These are phyloP conservation scores for Aquilaria yunnanensis DNA, from an alignment of 345 rosid genomes.

Conservation along the genomic window DNA sequence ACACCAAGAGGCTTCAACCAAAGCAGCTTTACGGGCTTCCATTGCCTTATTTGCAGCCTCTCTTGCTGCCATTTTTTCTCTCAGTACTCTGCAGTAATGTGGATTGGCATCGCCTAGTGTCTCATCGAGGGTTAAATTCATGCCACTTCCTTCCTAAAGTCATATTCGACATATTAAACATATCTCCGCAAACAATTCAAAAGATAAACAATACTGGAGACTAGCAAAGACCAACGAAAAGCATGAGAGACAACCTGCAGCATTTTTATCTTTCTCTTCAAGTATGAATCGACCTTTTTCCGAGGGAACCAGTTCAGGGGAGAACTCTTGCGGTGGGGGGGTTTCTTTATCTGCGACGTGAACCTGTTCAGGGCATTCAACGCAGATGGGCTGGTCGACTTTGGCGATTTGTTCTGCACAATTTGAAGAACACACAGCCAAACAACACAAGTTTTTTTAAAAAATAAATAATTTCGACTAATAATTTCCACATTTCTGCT, in stretches of 20 bases:
- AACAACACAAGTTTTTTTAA: neutral
- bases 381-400: slow-evolving; percentile 40
- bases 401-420: slow-evolving; percentile 53
- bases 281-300: slow-evolving; percentile 70
- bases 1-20: slow-evolving; percentile 96
- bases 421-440: slow-evolving; percentile 2
- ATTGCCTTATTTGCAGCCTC: slow-evolving; percentile 83
- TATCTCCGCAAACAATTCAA: neutral
- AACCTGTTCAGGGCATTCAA: slow-evolving; percentile 48
- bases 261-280: slow-evolving; percentile 81
- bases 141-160: slow-evolving; percentile 79
- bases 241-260: slow-evolving; percentile 54
- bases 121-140: slow-evolving; percentile 89
- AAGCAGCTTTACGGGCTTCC: slow-evolving; percentile 86
- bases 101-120: slow-evolving; percentile 85
- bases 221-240: neutral
- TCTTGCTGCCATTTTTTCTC: slow-evolving; percentile 90
- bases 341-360: slow-evolving; percentile 71
- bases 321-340: slow-evolving; percentile 67
- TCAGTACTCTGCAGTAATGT: slow-evolving; percentile 73
- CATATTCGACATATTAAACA: neutral
- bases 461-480: neutral
- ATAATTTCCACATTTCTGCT: neutral
- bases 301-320: slow-evolving; percentile 87
- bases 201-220: neutral